A percentile compares a stretch with the other conserved stretches of the same genome.
These are phyloP conservation scores for Arachnomyces sp. DNA, from an alignment of 2,329 filamentous ascomycete species.

Conservation along the genomic window DNA sequence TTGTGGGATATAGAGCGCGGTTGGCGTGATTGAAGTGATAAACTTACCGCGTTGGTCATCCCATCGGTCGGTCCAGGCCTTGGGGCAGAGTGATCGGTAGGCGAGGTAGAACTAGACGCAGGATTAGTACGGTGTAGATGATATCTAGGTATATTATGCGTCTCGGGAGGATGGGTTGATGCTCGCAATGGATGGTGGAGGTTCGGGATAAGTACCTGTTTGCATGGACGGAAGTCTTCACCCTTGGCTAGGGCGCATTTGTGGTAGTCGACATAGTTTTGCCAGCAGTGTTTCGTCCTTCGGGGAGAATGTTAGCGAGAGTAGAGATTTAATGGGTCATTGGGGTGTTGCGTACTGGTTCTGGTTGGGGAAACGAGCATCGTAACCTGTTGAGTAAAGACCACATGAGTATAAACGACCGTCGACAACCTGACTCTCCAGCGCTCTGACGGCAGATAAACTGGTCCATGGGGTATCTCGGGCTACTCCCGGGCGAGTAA, in stretches of 20 bases:
- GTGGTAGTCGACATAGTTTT: constrained; percentile 99
- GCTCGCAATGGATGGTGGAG: background rate
- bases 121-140: background rate
- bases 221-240: constrained; percentile 95
- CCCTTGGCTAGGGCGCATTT: constrained; percentile 98
- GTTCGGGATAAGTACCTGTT: constrained; percentile 58
- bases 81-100: constrained; percentile 96
- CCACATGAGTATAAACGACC: background rate
- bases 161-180: background rate
- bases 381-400: constrained; percentile 61
- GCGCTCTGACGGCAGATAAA: background rate
- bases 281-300: constrained; percentile 98
- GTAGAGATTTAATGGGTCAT: constrained; percentile 3
- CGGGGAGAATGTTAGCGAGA: background rate
- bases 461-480: background rate
- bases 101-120: constrained; percentile 76
- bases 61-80: constrained; percentile 88
- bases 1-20: background rate
- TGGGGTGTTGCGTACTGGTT: constrained; percentile 49
- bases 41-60: constrained; percentile 88
- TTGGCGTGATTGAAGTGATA: constrained; percentile 1
- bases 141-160: too few relatives aligned
- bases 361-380: constrained; percentile 96
- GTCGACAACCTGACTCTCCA: background rate
- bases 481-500: background rate